phyloP scores from a whole-genome alignment of 768 basidiomycete species.

The Lentinula edodes region DNA sequence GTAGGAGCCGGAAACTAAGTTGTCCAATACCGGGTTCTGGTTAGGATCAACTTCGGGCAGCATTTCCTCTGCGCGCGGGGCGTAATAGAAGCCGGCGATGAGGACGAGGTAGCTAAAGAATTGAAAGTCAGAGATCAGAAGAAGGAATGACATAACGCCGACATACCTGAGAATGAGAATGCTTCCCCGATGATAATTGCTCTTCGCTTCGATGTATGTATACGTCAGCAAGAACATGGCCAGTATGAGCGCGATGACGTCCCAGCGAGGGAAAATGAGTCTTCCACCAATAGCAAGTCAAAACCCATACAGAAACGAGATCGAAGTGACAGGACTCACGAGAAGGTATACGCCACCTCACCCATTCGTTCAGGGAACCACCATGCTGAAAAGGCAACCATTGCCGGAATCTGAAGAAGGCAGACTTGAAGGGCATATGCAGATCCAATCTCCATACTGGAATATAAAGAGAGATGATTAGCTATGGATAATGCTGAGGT shows the following conservation, averaged over 20 bases:
- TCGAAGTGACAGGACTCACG: slow-evolving; percentile 48
- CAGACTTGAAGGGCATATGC: slow-evolving; percentile 99
- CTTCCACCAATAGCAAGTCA: slow-evolving; percentile 22
- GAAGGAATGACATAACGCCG: neutral
- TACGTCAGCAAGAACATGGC: slow-evolving; percentile 98
- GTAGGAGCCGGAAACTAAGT: neutral
- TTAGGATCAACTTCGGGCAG: slow-evolving; percentile 28
- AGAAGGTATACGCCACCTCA: slow-evolving; percentile 84
- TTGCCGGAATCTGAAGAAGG: slow-evolving; percentile 93
- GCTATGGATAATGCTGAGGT: too few species aligned
- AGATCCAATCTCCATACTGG: slow-evolving; percentile 98
- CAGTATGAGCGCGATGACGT: slow-evolving; percentile 89
- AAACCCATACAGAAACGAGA: neutral
- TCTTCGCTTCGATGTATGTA: slow-evolving; percentile 98
- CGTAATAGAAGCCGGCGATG: slow-evolving; percentile 88
- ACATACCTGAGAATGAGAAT: slow-evolving; percentile 87
- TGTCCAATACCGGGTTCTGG: slow-evolving; percentile 4
- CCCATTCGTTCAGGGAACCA: slow-evolving; percentile 86
- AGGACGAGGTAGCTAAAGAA: slow-evolving; percentile 81
- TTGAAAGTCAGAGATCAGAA: slow-evolving; percentile 30
- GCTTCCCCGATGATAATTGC: slow-evolving; percentile 96
- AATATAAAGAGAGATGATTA: neutral
- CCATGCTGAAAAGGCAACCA: slow-evolving; percentile 98
- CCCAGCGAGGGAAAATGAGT: slow-evolving; percentile 98
- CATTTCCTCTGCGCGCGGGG: slow-evolving; percentile 46